Evolutionary conservation across 768 basidiomycete species (phyloP).

Genomic region (Gymnopilus junonius): DNA sequence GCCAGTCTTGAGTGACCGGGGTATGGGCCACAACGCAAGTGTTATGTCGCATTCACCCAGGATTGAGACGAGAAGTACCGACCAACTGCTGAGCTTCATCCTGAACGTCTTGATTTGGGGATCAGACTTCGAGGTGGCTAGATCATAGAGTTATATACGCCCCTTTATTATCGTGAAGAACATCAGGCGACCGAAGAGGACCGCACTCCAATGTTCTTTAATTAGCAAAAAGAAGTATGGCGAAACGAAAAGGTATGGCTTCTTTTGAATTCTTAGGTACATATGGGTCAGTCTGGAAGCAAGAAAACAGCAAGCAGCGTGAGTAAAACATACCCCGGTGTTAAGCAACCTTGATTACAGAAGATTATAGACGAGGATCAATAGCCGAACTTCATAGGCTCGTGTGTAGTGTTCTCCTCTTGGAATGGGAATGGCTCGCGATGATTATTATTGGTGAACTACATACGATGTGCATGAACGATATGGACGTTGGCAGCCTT

Average conservation of each 20-base stretch:
- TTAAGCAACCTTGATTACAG: neutral
- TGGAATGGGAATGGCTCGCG: neutral
- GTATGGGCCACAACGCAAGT: slow-evolving; percentile 52
- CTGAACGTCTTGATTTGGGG: neutral
- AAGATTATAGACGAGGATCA: neutral
- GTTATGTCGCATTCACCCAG: slow-evolving; percentile 17
- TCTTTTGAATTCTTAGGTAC: slow-evolving; percentile 11
- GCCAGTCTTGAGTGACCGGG: slow-evolving; percentile 48
- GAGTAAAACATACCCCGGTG: slow-evolving; percentile 15
- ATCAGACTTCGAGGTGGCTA: slow-evolving; percentile 1
- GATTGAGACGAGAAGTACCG: slow-evolving; percentile 8
- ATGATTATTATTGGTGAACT: neutral
- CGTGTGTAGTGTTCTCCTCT: neutral
- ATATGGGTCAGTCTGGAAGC: slow-evolving; percentile 16
- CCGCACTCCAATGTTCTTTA: slow-evolving; percentile 7
- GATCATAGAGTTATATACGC: slow-evolving; percentile 10
- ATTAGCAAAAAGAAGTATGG: slow-evolving; percentile 13
- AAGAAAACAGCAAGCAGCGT: slow-evolving; percentile 2
- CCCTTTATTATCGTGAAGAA: neutral
- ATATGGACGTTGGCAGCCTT: neutral
- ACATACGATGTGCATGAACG: neutral
- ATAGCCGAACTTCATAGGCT: neutral
- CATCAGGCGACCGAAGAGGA: slow-evolving; percentile 18
- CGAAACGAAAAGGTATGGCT: slow-evolving; percentile 4
- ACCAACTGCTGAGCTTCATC: slow-evolving; percentile 11